Evolutionary conservation across 495 filamentous ascomycete species (phyloP).

Genomic region (Chlorociboria aeruginascens): DNA sequence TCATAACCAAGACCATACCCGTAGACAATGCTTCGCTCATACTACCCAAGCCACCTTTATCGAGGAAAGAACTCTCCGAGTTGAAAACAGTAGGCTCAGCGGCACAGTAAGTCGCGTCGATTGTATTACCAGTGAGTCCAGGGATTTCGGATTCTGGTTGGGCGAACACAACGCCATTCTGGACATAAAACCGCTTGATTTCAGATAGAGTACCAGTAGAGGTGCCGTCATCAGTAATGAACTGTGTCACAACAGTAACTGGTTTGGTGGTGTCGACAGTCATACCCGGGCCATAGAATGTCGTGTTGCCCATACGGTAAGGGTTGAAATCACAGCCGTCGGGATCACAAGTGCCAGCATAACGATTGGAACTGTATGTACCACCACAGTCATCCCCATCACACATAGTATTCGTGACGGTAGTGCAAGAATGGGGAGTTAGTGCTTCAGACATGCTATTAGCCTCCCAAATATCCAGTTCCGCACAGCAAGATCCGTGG

Average conservation of each 20-base stretch:
- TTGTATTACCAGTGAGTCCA: slow-evolving; percentile 42
- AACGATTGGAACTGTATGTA: slow-evolving; percentile 36
- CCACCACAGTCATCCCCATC: slow-evolving; percentile 35
- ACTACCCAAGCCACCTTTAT: slow-evolving; percentile 41
- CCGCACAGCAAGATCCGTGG: slow-evolving; percentile 53
- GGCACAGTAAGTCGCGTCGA: slow-evolving; percentile 46
- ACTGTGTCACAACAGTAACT: slow-evolving; percentile 64
- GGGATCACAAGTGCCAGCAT: slow-evolving; percentile 53
- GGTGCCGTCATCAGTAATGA: slow-evolving; percentile 47
- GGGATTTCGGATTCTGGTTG: slow-evolving; percentile 34
- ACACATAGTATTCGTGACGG: slow-evolving; percentile 34
- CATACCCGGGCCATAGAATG: slow-evolving; percentile 44
- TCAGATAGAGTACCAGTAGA: slow-evolving; percentile 40
- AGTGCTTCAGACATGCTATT: slow-evolving; percentile 46
- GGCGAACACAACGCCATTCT: slow-evolving; percentile 14
- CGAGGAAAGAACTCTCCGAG: slow-evolving; percentile 39
- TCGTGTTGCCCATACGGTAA: slow-evolving; percentile 45
- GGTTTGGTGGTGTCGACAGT: slow-evolving; percentile 47
- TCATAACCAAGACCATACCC: slow-evolving; percentile 58
- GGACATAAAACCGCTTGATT: slow-evolving; percentile 53
- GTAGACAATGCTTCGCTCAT: slow-evolving; percentile 42
- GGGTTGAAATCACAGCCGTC: slow-evolving; percentile 67
- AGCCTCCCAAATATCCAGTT: slow-evolving; percentile 64
- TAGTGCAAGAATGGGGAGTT: slow-evolving; percentile 44
- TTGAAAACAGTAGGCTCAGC: slow-evolving; percentile 49